Percentiles rank a stretch among this genome's conserved stretches.
These are phyloP conservation scores for Suhomyces maxii DNA, from an alignment of 1,139 yeast species.

Conservation along the genomic window DNA sequence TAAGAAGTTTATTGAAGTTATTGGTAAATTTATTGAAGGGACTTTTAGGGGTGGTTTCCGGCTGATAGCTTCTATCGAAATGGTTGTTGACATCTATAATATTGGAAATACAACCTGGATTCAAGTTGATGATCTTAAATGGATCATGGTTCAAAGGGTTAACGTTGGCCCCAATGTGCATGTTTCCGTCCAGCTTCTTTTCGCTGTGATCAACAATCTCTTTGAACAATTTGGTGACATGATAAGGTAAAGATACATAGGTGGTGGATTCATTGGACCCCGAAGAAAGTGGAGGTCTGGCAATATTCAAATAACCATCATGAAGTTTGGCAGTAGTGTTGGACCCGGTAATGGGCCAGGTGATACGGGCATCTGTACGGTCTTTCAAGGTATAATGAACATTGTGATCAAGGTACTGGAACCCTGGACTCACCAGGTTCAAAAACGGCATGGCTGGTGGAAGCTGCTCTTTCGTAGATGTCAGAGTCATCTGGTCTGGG, in stretches of 20 bases:
- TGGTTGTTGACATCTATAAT: slow-evolving; percentile 11
- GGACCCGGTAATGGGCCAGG: slow-evolving; percentile 39
- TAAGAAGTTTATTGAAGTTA: slow-evolving; percentile 34
- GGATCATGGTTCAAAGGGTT: slow-evolving; percentile 57
- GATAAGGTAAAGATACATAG: slow-evolving; percentile 44
- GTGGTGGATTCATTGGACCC: slow-evolving; percentile 40
- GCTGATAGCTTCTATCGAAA: not conserved
- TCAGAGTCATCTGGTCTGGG: no score
- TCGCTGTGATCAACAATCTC: slow-evolving; percentile 29
- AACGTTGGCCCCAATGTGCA: slow-evolving; percentile 57
- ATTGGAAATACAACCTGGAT: slow-evolving; percentile 53
- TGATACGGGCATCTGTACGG: slow-evolving; percentile 13
- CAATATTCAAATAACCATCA: slow-evolving; percentile 35
- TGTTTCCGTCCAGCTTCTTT: slow-evolving; percentile 43
- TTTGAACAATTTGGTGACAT: slow-evolving; percentile 35
- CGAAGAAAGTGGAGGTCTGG: slow-evolving; percentile 37
- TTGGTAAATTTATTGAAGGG: slow-evolving; percentile 37
- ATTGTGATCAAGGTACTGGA: slow-evolving; percentile 34
- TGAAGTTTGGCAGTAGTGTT: slow-evolving; percentile 25
- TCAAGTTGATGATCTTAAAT: slow-evolving; percentile 50
- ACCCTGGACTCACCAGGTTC: slow-evolving; percentile 43
- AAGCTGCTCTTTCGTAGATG: slow-evolving; percentile 8
- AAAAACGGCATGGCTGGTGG: slow-evolving; percentile 34
- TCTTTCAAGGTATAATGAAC: slow-evolving; percentile 29
- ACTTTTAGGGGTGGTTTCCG: slow-evolving; percentile 16